Evolutionary conservation across 176 grass and related monocot species (phyloP).

Genomic region (Avena sativa): DNA sequence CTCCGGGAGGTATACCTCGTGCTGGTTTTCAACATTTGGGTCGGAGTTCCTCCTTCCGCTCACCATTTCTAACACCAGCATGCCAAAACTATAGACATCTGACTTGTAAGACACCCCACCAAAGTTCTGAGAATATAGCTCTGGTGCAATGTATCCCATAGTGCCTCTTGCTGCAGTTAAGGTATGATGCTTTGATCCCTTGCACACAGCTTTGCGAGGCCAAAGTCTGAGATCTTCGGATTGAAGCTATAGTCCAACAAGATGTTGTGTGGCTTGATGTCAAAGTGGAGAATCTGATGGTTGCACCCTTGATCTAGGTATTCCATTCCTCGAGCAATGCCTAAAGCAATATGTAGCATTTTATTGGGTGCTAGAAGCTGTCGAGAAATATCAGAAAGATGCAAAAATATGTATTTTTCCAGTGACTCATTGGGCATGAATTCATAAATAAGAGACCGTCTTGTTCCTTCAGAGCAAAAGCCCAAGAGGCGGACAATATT

Average conservation of each 20-base stretch:
- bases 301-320: constrained; percentile 11
- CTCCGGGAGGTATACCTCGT: neutral
- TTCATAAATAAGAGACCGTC: constrained; percentile 5
- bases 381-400: neutral
- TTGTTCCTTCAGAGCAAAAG: neutral
- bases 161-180: constrained; percentile 6
- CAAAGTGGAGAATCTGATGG: neutral
- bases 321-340: neutral
- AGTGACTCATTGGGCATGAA: constrained; percentile 17
- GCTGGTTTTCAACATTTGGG: neutral
- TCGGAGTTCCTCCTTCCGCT: neutral
- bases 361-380: neutral
- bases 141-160: neutral
- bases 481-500: constrained; percentile 12
- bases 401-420: neutral
- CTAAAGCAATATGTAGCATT: constrained; percentile 1
- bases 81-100: neutral
- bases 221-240: neutral
- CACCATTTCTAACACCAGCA: neutral
- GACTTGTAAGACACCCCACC: neutral
- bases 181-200: neutral
- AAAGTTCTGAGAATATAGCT: neutral
- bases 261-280: neutral
- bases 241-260: neutral
- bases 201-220: constrained; percentile 19